Conservation (phyloP, 148 eudicot genomes). For the Cornus suecica region DNA sequence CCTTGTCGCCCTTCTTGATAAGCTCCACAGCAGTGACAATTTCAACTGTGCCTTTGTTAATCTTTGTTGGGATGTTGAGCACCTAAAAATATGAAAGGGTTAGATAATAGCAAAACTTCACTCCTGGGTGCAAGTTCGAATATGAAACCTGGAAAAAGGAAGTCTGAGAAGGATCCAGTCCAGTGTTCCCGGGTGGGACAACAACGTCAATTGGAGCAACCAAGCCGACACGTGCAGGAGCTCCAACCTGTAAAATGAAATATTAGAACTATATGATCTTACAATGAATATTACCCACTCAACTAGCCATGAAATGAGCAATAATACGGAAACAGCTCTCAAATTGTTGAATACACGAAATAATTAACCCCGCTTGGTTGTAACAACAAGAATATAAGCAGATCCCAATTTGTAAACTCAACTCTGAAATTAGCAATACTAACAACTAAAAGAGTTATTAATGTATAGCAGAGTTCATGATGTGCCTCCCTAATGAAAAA, state of each 20-base stretch:
- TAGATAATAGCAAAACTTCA: not conserved
- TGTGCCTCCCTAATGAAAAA: too few relatives aligned
- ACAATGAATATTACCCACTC: too few relatives aligned
- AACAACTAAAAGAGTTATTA: too few relatives aligned
- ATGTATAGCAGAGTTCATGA: too few relatives aligned
- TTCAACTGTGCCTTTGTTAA: constrained; percentile 71
- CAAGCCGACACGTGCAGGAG: constrained; percentile 65
- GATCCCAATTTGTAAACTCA: too few relatives aligned
- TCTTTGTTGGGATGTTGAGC: constrained; percentile 60
- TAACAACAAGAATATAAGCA: too few relatives aligned
- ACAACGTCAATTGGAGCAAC: constrained; percentile 60
- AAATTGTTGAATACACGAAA: too few relatives aligned
- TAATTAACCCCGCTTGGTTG: too few relatives aligned
- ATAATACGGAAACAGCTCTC: too few relatives aligned
- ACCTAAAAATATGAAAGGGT: constrained; percentile 16
- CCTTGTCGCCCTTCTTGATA: constrained; percentile 62
- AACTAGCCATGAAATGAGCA: too few relatives aligned
- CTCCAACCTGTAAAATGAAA: constrained; percentile 39
- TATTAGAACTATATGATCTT: not conserved
- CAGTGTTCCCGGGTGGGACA: constrained; percentile 64
- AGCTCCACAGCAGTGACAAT: constrained; percentile 55
- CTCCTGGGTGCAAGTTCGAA: not conserved
- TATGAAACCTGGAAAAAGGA: constrained; percentile 50
- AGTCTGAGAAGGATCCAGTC: constrained; percentile 59
- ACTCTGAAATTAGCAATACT: too few relatives aligned